phyloP scores from a whole-genome alignment of 2,329 filamentous ascomycete genomes.

The Remersonia thermophila region DNA sequence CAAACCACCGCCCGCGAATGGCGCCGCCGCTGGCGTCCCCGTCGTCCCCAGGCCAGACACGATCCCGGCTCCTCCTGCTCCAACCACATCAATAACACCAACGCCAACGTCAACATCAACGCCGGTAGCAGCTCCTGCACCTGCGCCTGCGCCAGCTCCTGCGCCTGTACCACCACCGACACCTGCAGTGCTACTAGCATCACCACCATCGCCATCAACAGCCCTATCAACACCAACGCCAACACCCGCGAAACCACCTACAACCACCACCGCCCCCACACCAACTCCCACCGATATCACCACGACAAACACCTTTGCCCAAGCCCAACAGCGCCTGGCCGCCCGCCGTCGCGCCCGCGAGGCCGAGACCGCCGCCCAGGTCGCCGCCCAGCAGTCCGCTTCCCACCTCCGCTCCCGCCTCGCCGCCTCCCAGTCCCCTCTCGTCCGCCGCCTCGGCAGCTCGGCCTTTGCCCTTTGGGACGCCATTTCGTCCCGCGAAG shows the following conservation, averaged over 20 bases:
- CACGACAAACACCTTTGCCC: constrained; percentile 53
- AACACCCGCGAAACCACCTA: neutral
- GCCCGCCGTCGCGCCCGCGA: constrained; percentile 70
- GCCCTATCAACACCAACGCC: neutral
- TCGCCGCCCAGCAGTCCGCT: constrained; percentile 31
- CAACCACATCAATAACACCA: constrained; percentile 8
- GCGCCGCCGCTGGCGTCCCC: too few relatives aligned
- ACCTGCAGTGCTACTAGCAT: neutral
- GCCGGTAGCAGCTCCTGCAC: neutral
- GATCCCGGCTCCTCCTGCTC: neutral
- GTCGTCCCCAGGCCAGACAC: neutral
- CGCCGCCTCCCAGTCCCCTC: constrained; percentile 40
- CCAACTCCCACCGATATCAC: too few relatives aligned
- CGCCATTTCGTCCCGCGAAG: constrained; percentile 57
- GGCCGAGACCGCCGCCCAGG: constrained; percentile 45
- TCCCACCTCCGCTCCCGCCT: constrained; percentile 30
- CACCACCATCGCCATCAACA: too few relatives aligned
- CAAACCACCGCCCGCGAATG: neutral
- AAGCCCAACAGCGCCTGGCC: constrained; percentile 76
- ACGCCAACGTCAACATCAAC: constrained; percentile 1
- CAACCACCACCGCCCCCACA: neutral
- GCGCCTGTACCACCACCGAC: neutral
- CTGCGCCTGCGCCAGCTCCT: too few relatives aligned
- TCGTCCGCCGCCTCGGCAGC: constrained; percentile 43
- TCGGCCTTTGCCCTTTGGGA: constrained; percentile 55